phyloP scores from a whole-genome alignment of 805 yeast genomes.

The Yarrowia deformans region DNA sequence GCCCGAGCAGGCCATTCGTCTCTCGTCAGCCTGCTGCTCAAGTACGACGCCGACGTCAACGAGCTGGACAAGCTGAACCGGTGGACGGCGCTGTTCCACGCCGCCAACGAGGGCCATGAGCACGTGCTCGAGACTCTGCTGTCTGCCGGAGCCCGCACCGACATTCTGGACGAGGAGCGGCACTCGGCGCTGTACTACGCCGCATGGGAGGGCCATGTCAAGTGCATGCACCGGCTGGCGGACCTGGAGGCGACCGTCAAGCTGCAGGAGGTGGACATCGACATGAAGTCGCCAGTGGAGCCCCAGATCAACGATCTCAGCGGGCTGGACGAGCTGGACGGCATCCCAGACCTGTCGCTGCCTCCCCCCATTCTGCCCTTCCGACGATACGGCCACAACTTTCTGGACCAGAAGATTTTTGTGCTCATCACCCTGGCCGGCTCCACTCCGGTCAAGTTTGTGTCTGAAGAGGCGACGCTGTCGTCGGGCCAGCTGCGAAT shows the following conservation, averaged over 20 bases:
- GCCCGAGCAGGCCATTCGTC: constrained; percentile 82
- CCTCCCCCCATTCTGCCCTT: constrained; percentile 98
- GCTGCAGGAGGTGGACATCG: constrained; percentile 16
- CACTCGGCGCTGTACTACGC: constrained; percentile 85
- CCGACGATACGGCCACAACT: constrained; percentile 94
- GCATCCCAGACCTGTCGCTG: constrained; percentile 86
- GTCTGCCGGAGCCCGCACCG: constrained; percentile 72
- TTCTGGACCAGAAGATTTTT: constrained; percentile 86
- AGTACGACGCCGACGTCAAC: constrained; percentile 71
- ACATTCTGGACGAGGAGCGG: constrained; percentile 77
- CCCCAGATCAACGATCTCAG: constrained; percentile 5
- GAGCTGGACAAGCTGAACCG: constrained; percentile 82
- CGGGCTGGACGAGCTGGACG: constrained; percentile 58
- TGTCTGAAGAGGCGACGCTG: constrained; percentile 51
- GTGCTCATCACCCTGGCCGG: constrained; percentile 67
- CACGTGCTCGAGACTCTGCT: constrained; percentile 74
- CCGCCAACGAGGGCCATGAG: constrained; percentile 83
- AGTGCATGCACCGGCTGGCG: constrained; percentile 74
- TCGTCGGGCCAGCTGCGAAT: constrained; percentile 72
- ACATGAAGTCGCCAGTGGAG: constrained; percentile 22
- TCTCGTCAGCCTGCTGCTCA: constrained; percentile 67
- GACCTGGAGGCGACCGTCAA: constrained; percentile 44
- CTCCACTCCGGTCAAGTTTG: constrained; percentile 55
- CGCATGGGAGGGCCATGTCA: constrained; percentile 91
- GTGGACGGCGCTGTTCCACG: constrained; percentile 94